phyloP scores from a whole-genome alignment of 441 rosid species.

The Isatis lusitanica region DNA sequence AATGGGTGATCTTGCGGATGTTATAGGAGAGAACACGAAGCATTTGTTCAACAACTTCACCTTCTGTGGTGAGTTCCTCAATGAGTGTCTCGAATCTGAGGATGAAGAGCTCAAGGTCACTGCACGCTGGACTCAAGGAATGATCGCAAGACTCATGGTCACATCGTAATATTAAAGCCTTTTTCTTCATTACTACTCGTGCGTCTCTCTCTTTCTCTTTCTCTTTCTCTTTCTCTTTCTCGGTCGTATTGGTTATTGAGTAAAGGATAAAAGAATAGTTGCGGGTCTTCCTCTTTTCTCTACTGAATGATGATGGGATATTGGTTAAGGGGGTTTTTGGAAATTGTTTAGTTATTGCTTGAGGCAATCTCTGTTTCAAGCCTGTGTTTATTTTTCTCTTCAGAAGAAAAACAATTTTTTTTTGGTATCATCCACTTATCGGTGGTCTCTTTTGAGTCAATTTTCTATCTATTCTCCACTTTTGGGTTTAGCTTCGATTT shows the following conservation, averaged over 20 bases:
- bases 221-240: constrained; percentile 20
- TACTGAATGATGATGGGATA: constrained; percentile 19
- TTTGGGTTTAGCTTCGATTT: background rate
- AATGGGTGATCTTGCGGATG: constrained; percentile 93
- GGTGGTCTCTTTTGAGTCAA: constrained; percentile 28
- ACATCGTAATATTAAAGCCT: constrained; percentile 36
- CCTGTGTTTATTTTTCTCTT: constrained; percentile 8
- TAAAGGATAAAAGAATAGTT: constrained; percentile 11
- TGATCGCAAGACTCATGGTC: constrained; percentile 80
- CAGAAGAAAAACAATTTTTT: background rate
- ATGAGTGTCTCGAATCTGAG: constrained; percentile 75
- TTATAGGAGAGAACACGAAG: constrained; percentile 75
- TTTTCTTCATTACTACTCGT: constrained; percentile 1
- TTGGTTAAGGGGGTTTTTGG: constrained; percentile 20
- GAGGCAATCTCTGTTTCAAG: constrained; percentile 11
- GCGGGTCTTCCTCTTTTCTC: constrained; percentile 29
- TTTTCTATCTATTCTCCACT: background rate
- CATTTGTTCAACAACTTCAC: constrained; percentile 58
- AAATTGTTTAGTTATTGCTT: constrained; percentile 12
- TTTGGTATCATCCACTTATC: constrained; percentile 26
- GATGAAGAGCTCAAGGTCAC: constrained; percentile 87
- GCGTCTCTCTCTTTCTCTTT: constrained; percentile 14
- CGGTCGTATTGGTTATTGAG: constrained; percentile 26
- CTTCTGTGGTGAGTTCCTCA: constrained; percentile 63
- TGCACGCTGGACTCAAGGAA: constrained; percentile 82